A percentile compares a stretch with the other conserved stretches of the same genome.
Evolutionary conservation across 2,329 filamentous ascomycete species (phyloP).

Genomic region (Aspergillus glaucus): DNA sequence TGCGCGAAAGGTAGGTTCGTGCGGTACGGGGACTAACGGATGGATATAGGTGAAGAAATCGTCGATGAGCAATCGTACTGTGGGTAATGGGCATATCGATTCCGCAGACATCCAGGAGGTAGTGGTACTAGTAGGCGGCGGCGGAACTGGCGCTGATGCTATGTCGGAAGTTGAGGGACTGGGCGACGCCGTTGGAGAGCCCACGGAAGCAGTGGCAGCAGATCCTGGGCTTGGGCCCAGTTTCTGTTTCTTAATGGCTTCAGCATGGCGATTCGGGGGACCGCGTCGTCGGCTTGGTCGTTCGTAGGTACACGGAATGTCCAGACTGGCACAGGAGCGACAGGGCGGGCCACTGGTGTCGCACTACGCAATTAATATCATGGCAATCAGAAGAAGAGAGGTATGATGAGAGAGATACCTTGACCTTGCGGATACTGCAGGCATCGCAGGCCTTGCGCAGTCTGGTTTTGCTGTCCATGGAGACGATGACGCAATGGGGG

Average conservation of each 20-base stretch:
- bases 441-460: slow-evolving; percentile 49
- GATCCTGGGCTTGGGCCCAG: slow-evolving; percentile 32
- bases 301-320: slow-evolving; percentile 63
- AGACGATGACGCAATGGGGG: slow-evolving; percentile 9
- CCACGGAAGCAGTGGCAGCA: slow-evolving; percentile 33
- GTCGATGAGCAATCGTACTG: slow-evolving; percentile 37
- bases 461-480: slow-evolving; percentile 37
- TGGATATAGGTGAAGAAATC: slow-evolving; percentile 46
- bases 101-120: slow-evolving; percentile 45
- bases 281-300: slow-evolving; percentile 58
- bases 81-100: slow-evolving; percentile 38
- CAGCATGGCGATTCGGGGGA: slow-evolving; percentile 60
- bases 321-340: slow-evolving; percentile 57
- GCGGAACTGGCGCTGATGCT: slow-evolving; percentile 32
- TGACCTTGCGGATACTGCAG: slow-evolving; percentile 49
- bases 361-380: slow-evolving; percentile 41
- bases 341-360: slow-evolving; percentile 62
- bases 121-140: slow-evolving; percentile 15
- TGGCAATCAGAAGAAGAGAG: neutral
- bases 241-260: slow-evolving; percentile 58
- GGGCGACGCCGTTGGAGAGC: slow-evolving; percentile 28
- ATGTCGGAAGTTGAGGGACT: slow-evolving; percentile 38
- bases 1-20: slow-evolving; percentile 42
- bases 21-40: slow-evolving; percentile 41
- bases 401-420: slow-evolving; percentile 30